Evolutionary conservation across 495 filamentous ascomycete species (phyloP).

Genomic region (Lichenothelia convexa): DNA sequence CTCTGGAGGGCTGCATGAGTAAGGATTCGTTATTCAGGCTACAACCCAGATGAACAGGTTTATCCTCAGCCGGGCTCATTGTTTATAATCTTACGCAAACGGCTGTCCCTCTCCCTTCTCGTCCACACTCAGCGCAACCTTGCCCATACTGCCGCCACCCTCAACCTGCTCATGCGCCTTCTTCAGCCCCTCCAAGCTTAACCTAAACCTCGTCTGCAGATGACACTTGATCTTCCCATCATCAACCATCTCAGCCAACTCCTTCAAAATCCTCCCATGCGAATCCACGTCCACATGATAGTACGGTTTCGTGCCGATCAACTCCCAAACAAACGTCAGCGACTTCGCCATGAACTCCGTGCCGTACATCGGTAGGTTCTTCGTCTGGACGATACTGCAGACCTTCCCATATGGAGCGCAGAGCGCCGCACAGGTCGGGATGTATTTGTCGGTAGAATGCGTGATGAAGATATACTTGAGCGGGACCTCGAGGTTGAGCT

Average conservation of each 20-base stretch:
- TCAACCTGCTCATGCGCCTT: constrained; percentile 10
- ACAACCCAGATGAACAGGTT: too few relatives aligned
- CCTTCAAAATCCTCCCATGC: constrained; percentile 9
- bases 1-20: too few relatives aligned
- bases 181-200: constrained; percentile 8
- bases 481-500: constrained; percentile 14
- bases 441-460: constrained; percentile 11
- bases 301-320: constrained; percentile 16
- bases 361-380: constrained; percentile 19
- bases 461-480: constrained; percentile 22
- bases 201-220: constrained; percentile 7
- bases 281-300: constrained; percentile 8
- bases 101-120: constrained; percentile 2
- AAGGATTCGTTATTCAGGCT: too few relatives aligned
- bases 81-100: constrained; percentile 1
- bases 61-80: too few relatives aligned
- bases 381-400: constrained; percentile 20
- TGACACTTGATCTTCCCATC: constrained; percentile 10
- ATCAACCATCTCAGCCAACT: constrained; percentile 7
- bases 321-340: constrained; percentile 19
- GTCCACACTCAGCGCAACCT: constrained; percentile 10
- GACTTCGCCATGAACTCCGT: constrained; percentile 23
- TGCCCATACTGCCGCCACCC: constrained; percentile 8
- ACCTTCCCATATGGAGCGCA: constrained; percentile 21
- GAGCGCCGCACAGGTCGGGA: constrained; percentile 12